Evolutionary conservation across 805 yeast genomes (phyloP), one percentile per base, ranked within the genome.

Genomic region (Ogataea populi-albae): DNA sequence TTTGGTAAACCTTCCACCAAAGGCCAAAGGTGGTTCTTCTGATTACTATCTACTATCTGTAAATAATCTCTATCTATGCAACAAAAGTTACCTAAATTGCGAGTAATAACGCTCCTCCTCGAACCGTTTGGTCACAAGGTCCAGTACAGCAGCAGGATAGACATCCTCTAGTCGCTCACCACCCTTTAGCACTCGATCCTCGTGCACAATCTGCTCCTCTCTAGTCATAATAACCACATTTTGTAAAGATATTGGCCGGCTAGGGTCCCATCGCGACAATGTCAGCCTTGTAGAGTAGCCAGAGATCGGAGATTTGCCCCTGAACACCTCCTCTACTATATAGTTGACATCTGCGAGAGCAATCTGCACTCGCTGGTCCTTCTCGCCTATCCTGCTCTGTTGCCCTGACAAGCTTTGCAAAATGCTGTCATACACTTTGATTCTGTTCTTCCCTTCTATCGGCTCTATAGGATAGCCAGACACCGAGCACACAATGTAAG

Each of bases 391-490:
- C 49, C 97, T 75, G 6, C 83, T 69, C 62, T 85, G 83, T 62
- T 93, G 98, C 2, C 88, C 95, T 0, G 95, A 88, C 35, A 91
- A 68, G 26, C 86, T 74, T 56, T 86, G 93, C 50, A 83, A 71
- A 26, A 89, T 75, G 19, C 85, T 79, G 52, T 91, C 97, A 57
- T 89, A 89, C 6, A 85, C 63, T 57, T 89, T 91, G 54, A 76
- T 76, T 51, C 98, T 73, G 57, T 85, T 85, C 57, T 87, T 88
- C 6, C 95, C 96, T 48, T 87, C 95, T 27, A 86, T 76, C 33
- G 95, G 93, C 44, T 91, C 96, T 35, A 82, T 77, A 17, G 94
- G 93, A 57, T 93, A 93, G 1, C 93, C 96, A 1, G 95, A 79
- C 6, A 87, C 78, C 3, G 73, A 63, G 2, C 95, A 84, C 23